phyloP scores from a whole-genome alignment of 768 basidiomycete genomes.

The Suillus americanus region DNA sequence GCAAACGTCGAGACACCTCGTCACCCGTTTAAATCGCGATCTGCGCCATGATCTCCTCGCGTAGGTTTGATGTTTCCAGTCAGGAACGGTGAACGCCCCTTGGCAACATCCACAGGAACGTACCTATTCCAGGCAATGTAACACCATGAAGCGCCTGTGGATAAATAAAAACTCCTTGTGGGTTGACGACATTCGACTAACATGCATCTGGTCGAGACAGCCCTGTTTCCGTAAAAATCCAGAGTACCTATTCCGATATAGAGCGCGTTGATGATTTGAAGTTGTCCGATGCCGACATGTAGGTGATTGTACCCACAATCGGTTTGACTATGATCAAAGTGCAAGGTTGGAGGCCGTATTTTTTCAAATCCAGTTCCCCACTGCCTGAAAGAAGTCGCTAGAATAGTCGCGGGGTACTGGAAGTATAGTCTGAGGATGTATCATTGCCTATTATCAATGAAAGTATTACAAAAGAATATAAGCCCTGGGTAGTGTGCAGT shows the following conservation, averaged over 20 bases:
- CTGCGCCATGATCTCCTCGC: not conserved
- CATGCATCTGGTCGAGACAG: not conserved
- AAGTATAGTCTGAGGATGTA: not conserved
- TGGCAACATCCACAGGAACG: not conserved
- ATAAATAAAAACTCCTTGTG: not conserved
- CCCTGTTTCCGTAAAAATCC: not conserved
- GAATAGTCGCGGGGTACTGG: not conserved
- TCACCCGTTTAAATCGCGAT: not conserved
- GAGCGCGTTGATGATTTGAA: not conserved
- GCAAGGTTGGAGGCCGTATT: not conserved
- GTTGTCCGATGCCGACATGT: not conserved
- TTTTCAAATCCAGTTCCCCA: not conserved
- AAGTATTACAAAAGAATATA: not conserved
- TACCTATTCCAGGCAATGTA: not conserved
- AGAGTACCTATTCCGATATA: not conserved
- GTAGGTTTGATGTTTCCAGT: not conserved
- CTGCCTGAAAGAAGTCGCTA: not conserved
- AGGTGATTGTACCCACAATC: not conserved
- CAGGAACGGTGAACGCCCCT: not conserved
- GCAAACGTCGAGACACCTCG: not conserved
- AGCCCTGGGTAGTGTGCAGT: not conserved
- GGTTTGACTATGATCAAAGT: not conserved
- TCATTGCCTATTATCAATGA: not conserved
- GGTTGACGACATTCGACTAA: not conserved
- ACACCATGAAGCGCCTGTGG: too few relatives aligned